A percentile compares a stretch with the other conserved stretches of the same genome.
Conservation (phyloP, 2,329 filamentous ascomycete genomes). For the Didymosphaeria variabile region DNA sequence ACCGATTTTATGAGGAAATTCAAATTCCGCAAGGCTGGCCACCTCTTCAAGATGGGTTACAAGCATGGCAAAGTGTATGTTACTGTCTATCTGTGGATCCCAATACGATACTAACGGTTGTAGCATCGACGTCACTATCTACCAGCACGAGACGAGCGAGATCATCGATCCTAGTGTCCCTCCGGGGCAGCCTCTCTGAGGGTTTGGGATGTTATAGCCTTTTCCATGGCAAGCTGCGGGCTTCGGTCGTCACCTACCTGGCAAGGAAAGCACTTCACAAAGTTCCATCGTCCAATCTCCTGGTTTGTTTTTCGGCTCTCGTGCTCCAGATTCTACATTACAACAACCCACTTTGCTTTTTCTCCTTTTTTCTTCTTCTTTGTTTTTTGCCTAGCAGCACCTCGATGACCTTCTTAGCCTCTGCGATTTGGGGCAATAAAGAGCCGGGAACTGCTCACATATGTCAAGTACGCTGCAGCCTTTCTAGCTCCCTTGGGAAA, state of each 20-base stretch:
- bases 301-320: background rate
- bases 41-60: constrained; percentile 37
- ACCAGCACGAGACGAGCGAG: constrained; percentile 40
- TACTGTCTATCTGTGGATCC: no score
- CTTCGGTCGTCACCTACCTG: background rate
- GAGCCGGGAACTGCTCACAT: background rate
- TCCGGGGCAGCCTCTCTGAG: background rate
- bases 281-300: background rate
- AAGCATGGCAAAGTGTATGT: constrained; percentile 41
- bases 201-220: background rate
- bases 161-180: constrained; percentile 25
- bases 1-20: constrained; percentile 48
- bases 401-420: background rate
- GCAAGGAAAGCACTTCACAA: background rate
- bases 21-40: constrained; percentile 43
- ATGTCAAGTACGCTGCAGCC: background rate
- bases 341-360: background rate
- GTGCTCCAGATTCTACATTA: no score
- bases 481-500: background rate
- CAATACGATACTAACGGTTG: constrained; percentile 1
- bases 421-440: background rate
- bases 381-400: background rate
- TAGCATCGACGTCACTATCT: constrained; percentile 37
- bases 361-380: no score
- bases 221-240: background rate